Base-by-base conservation (phyloP, 768 basidiomycete species). In the Russula abietina region DNA sequence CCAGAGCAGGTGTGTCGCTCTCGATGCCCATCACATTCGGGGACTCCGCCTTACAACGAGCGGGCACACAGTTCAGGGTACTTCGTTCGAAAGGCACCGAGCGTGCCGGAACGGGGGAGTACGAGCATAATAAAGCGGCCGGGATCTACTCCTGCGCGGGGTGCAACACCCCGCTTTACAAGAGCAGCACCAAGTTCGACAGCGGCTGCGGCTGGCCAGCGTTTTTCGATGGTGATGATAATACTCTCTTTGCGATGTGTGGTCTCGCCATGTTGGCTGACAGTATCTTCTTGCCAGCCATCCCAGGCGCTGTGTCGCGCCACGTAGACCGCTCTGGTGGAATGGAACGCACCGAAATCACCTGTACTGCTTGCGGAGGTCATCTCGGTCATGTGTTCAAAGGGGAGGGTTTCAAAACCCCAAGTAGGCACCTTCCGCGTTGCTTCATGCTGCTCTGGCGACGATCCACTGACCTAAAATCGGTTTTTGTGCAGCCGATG, bases 201-300 rank as follows among this genome's bases (percentile, higher is more conserved):
- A 93, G 91, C 62, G 92, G 93, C 9, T 96, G 92, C 70, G 94
- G 94, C 26, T 98, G 94, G 94, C 94, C 95, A n/a, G 92, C 94
- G 1, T 98, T 97, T 81, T 98, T 88, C 71, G 94, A 96, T 71
- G 89, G 89, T 89, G 65, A 48, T n/a, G 3, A 33, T 12, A 11
- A 33, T 33, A 1, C n/a, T 8, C 38, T 16, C n/a, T n/a, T 8
- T 32, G 24, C 39, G 11, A 55, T 28, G 33, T 8, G 28, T 22
- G 28, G 12, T 55, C 17, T 55, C 16, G 43, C 24, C 41, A 11
- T 11, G 48, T 46, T 58, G 48, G n/a, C n/a, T n/a, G n/a, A 49
- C 30, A 3, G 51, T 36, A 4, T n/a, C 14, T 2, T n/a, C 45
- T 1, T 46, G 36, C 36, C 65, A 91, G 93, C 93, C 9, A 83